Evolutionary conservation across 306 rosid genomes (phyloP), one percentile per base, ranked within the genome.

Genomic region (Quercus parvula): DNA sequence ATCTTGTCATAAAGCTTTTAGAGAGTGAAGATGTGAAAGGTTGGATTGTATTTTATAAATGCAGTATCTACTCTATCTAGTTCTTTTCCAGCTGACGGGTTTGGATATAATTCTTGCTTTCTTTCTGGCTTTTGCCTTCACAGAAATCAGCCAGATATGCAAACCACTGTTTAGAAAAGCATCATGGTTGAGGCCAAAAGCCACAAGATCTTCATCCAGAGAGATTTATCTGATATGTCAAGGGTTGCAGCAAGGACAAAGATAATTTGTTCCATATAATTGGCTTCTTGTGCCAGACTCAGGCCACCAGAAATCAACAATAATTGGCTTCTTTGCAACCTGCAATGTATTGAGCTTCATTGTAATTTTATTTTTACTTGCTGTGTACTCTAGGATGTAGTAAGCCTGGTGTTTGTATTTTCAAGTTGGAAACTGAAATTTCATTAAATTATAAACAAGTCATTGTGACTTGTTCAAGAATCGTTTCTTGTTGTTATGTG

Each of bases 221-320:
- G 99, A 91, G 91, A 92, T 93, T 56, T 93, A 95, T 87, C 84
- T 95, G 83, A 94, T 94, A 77, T 91, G 98, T 85, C 97, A 91
- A 81, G 89, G 89, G 58, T 88, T 91, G 68, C 83, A 86, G 75
- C 81, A 17, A 87, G 82, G 76, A 38, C 22, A 46, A 86, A 84
- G 77, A 58, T 63, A 74, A 56, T 61, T 80, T 64, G 19, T 22
- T 70, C 20, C 12, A 46, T 13, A 13, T 44, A 56, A 46, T 33
- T 67, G 69, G 25, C 52, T 67, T 67, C 51, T 67, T 7, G 71
- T 19, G 25, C 11, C 27, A 6, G 20, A 66, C 18, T n/a, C 46
- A 31, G 49, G 14, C n/a, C 8, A 11, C 71, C 24, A 33, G 15
- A 67, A 62, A 27, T 22, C 18, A 62, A 25, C 14, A 61, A 2